Conservation (phyloP, 768 basidiomycete species). For the Hydnomerulius pinastri region DNA sequence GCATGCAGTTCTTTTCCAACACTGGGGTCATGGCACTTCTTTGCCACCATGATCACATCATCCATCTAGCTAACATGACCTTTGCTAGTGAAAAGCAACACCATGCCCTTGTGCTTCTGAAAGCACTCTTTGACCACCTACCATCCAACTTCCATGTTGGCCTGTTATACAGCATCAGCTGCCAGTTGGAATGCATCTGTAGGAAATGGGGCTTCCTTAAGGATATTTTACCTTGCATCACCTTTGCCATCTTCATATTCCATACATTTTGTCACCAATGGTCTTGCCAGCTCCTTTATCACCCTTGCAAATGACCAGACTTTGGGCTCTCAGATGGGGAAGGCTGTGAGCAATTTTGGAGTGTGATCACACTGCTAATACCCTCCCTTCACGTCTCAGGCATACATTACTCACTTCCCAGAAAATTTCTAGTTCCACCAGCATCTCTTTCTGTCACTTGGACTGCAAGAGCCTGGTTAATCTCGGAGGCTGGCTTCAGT, state of each 20-base stretch:
- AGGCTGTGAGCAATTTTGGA: constrained; percentile 30
- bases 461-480: constrained; percentile 8
- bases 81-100: constrained; percentile 23
- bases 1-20: constrained; percentile 14
- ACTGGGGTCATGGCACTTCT: constrained; percentile 26
- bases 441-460: constrained; percentile 23
- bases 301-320: constrained; percentile 30
- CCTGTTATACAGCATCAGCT: constrained; percentile 26
- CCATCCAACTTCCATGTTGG: constrained; percentile 14
- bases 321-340: constrained; percentile 32
- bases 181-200: constrained; percentile 23
- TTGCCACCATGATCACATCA: constrained; percentile 21
- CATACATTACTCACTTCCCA: constrained; percentile 19
- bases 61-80: constrained; percentile 20
- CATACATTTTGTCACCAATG: constrained; percentile 39
- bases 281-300: constrained; percentile 37
- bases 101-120: constrained; percentile 21
- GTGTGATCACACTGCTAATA: constrained; percentile 19
- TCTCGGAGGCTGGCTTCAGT: constrained; percentile 18
- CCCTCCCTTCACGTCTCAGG: constrained; percentile 18
- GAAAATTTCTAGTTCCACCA: constrained; percentile 23
- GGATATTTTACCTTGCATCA: too few species aligned
- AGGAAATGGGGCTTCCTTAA: too few species aligned
- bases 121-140: constrained; percentile 17
- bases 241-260: constrained; percentile 34